phyloP scores from a whole-genome alignment of 495 filamentous ascomycete species.

The Antarctomyces pellizariae region DNA sequence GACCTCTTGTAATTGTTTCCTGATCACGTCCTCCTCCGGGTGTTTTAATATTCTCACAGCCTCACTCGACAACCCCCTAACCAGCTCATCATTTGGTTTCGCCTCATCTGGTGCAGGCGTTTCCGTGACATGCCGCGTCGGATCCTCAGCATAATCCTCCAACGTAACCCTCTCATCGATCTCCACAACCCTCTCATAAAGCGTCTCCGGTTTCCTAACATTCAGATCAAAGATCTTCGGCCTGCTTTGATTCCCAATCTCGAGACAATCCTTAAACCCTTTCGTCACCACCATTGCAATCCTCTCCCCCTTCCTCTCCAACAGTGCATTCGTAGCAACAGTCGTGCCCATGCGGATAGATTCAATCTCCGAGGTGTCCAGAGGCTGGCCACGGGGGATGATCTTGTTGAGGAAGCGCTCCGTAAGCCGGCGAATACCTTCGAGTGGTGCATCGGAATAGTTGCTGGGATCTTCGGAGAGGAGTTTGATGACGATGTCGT shows the following conservation, averaged over 20 bases:
- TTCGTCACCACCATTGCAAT: constrained; percentile 81
- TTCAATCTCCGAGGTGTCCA: constrained; percentile 68
- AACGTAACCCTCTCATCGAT: constrained; percentile 68
- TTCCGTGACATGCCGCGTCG: constrained; percentile 29
- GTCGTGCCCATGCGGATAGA: constrained; percentile 80
- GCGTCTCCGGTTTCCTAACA: constrained; percentile 55
- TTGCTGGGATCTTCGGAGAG: constrained; percentile 79
- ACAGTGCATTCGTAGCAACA: constrained; percentile 67
- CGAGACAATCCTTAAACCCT: constrained; percentile 79
- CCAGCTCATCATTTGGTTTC: constrained; percentile 24
- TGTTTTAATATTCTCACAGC: constrained; percentile 39
- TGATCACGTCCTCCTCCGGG: constrained; percentile 28
- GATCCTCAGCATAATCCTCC: constrained; percentile 73
- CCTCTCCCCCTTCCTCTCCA: constrained; percentile 84
- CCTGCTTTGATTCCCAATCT: constrained; percentile 66
- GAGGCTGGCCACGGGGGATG: constrained; percentile 54
- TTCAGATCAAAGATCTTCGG: constrained; percentile 69
- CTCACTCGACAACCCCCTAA: constrained; percentile 45
- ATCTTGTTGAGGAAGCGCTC: constrained; percentile 53
- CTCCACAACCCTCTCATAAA: constrained; percentile 57
- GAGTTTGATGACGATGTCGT: constrained; percentile 67
- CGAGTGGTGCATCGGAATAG: constrained; percentile 71
- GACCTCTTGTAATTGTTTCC: constrained; percentile 28
- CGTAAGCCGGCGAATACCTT: constrained; percentile 78
- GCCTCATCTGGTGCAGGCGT: constrained; percentile 23